These are phyloP conservation scores for Fistulifera pelliculosa DNA, from an alignment of 108 stramenopile species.

Conservation along the genomic window DNA sequence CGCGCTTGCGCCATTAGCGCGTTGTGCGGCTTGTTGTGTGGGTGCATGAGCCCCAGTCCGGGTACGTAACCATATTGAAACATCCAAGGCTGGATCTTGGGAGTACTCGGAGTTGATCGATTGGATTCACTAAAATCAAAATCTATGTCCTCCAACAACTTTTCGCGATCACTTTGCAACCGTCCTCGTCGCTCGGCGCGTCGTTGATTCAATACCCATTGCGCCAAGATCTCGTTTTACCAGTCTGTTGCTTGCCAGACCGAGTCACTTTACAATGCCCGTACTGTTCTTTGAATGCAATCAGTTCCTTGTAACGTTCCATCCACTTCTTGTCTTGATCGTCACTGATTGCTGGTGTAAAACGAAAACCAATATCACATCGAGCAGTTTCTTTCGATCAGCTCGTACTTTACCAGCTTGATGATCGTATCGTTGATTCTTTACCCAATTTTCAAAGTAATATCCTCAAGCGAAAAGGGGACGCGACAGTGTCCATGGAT, in stretches of 20 bases:
- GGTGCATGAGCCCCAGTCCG: too few species aligned
- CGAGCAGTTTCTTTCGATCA: slow-evolving; percentile 32
- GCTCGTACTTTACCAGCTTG: slow-evolving; percentile 1
- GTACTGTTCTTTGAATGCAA: neutral
- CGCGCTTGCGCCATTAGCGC: too few species aligned
- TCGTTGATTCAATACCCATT: too few species aligned
- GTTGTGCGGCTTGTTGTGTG: too few species aligned
- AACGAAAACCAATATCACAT: slow-evolving; percentile 41
- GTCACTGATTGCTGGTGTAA: slow-evolving; percentile 5
- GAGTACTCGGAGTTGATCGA: too few species aligned
- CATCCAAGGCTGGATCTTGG: too few species aligned
- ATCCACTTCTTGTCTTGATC: slow-evolving; percentile 2
- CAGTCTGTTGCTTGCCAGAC: neutral
- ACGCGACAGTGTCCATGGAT: slow-evolving; percentile 22
- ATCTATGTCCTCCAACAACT: too few species aligned
- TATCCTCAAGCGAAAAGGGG: neutral
- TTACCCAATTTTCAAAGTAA: neutral
- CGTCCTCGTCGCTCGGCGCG: too few species aligned
- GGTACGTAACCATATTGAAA: too few species aligned
- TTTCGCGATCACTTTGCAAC: too few species aligned
- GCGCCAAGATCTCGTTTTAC: too few species aligned
- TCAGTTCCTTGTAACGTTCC: slow-evolving; percentile 7
- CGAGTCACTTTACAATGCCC: slow-evolving; percentile 10
- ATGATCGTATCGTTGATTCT: neutral
- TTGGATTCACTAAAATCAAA: too few species aligned